phyloP scores from a whole-genome alignment of 2,329 filamentous ascomycete genomes.

The Aphanoascus verrucosus region DNA sequence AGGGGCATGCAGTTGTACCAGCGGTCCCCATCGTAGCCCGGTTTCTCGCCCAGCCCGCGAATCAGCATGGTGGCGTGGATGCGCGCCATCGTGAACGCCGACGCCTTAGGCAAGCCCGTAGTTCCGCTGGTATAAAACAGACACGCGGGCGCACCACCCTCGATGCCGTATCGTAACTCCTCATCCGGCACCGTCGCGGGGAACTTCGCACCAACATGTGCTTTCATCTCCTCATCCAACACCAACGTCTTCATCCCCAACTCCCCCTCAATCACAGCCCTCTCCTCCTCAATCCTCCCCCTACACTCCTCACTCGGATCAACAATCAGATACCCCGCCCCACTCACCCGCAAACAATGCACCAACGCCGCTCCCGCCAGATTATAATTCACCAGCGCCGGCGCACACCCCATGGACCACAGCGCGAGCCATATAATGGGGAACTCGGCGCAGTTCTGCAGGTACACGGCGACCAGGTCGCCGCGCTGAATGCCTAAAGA shows the following conservation, averaged over 20 bases:
- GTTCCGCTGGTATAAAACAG: constrained; percentile 69
- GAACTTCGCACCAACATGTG: constrained; percentile 38
- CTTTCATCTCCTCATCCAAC: constrained; percentile 42
- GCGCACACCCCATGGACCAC: constrained; percentile 55
- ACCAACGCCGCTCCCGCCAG: constrained; percentile 52
- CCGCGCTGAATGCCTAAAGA: constrained; percentile 47
- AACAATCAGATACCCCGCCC: constrained; percentile 47
- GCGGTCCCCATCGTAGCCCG: constrained; percentile 39
- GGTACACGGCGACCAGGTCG: constrained; percentile 55
- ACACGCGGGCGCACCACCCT: constrained; percentile 46
- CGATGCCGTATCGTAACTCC: constrained; percentile 44
- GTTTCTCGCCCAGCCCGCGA: constrained; percentile 25
- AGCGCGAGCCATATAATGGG: constrained; percentile 55
- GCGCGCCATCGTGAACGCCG: constrained; percentile 47
- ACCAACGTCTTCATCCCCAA: constrained; percentile 49
- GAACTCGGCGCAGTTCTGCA: constrained; percentile 59
- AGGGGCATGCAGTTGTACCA: constrained; percentile 71
- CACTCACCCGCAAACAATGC: constrained; percentile 53
- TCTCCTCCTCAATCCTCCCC: constrained; percentile 46
- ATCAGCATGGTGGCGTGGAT: constrained; percentile 31
- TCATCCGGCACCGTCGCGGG: constrained; percentile 46
- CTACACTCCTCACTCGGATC: constrained; percentile 47
- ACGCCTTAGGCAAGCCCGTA: constrained; percentile 64
- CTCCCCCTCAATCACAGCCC: constrained; percentile 40
- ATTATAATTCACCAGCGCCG: constrained; percentile 62